Base-by-base conservation (phyloP, 208 protist species). In the Trypanosoma rangeli region DNA sequence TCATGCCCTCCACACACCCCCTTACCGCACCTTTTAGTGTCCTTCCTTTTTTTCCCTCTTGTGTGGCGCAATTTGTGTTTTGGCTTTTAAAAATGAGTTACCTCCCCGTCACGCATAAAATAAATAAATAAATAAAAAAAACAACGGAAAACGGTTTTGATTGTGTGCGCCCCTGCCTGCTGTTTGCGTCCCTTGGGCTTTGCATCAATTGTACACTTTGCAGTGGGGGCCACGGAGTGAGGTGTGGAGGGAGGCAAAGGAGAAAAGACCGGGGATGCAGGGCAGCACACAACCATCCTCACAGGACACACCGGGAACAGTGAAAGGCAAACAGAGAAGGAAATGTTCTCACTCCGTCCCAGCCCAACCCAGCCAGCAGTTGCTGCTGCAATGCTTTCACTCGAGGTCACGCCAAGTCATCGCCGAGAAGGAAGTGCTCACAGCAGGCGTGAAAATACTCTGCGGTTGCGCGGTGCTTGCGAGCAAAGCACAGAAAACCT, bases 391-490 rank as follows among this genome's bases (percentile, higher is more conserved):
- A 52, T 65, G 10, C 3, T 56, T 56, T 56, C 24, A 22, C 29
- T 46, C 10, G 10, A 37, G 31, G n/a, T 42, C 56, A 71, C 24
- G 66, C 53, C 66, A 71, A 71, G 42, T 71, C 66, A 63, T 71
- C 66, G 26, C 56, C 53, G 0, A 71, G 31, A 7, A 71, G 44
- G 48, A 48, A 71, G 42, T 71, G 66, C 42, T 71, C 66, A 31
- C 66, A 71, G 29, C 56, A 71, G 42, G 66, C 66, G 29, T 71
- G 66, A 64, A 71, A 64, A 55, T 71, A 71, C 42, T 71, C 66
- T 44, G 33, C 55, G 7, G 61, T 20, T 16, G 56, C 56, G 20
- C 35, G 56, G 37, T 71, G 66, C 29, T 8, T 50, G 26, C 37
- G 44, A 28, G 3, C 53, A 53, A 71, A 71, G n/a, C 56, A 56